These are phyloP conservation scores for Micractinium conductrix DNA, from an alignment of 139 green algal genomes.

Conservation along the genomic window DNA sequence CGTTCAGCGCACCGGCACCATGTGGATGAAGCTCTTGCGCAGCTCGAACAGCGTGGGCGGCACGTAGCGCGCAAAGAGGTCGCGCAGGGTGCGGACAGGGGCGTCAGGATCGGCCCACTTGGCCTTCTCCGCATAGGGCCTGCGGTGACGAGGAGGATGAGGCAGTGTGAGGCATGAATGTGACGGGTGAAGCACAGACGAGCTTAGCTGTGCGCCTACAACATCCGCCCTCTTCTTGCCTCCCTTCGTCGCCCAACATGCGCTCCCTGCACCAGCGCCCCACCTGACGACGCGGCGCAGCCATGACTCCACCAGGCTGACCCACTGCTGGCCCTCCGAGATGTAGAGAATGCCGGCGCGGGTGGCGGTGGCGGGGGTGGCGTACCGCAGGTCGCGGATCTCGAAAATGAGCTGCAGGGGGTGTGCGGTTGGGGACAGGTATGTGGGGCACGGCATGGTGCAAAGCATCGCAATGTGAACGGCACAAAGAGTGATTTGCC, in stretches of 20 bases:
- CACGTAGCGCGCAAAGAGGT: slow-evolving; percentile 87
- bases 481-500: not conserved
- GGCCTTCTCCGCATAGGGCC: slow-evolving; percentile 76
- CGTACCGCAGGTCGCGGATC: slow-evolving; percentile 77
- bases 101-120: slow-evolving; percentile 84
- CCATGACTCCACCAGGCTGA: slow-evolving; percentile 62
- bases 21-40: slow-evolving; percentile 83
- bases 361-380: slow-evolving; percentile 90
- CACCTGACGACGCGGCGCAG: slow-evolving; percentile 33
- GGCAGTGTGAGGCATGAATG: not conserved
- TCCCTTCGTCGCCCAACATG: too few relatives aligned
- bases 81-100: slow-evolving; percentile 70
- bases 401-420: slow-evolving; percentile 78
- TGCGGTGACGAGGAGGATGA: too few relatives aligned
- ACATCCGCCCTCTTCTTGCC: too few relatives aligned
- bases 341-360: slow-evolving; percentile 92
- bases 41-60: slow-evolving; percentile 85
- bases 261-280: not conserved
- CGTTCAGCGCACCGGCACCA: too few relatives aligned
- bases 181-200: not conserved
- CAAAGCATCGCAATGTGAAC: not conserved
- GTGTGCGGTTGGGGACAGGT: not conserved
- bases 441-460: not conserved
- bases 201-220: not conserved
- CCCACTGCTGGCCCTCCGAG: slow-evolving; percentile 84